Percentiles rank a stretch among this genome's conserved stretches.
phyloP scores from a whole-genome alignment of 352 stramenopile genomes.

The Phytopythium helicoides region DNA sequence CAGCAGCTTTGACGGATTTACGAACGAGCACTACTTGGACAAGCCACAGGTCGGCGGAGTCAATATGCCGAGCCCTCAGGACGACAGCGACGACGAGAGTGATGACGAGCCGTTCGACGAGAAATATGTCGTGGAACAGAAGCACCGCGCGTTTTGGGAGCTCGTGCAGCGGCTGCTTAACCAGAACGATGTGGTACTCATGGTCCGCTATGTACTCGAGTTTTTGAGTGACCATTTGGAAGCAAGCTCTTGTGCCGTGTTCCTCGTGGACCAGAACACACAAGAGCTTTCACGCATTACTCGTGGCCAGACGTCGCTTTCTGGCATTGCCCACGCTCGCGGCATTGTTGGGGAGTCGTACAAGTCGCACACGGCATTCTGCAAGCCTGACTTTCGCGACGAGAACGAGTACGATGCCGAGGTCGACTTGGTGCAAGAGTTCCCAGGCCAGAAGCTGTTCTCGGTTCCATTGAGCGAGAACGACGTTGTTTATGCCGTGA shows the following conservation, averaged over 20 bases:
- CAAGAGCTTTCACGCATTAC: constrained; percentile 77
- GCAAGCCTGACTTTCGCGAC: constrained; percentile 41
- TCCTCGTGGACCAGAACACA: constrained; percentile 72
- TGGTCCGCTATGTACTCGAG: constrained; percentile 67
- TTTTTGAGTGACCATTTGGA: constrained; percentile 61
- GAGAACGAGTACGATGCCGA: constrained; percentile 54
- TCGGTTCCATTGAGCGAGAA: constrained; percentile 74
- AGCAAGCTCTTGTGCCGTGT: constrained; percentile 50
- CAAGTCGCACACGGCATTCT: constrained; percentile 26
- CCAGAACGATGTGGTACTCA: constrained; percentile 73
- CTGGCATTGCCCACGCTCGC: constrained; percentile 41
- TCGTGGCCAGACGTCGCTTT: constrained; percentile 42
- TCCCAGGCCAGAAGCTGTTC: constrained; percentile 57
- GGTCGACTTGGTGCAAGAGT: constrained; percentile 65
- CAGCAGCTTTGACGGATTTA: constrained; percentile 1
- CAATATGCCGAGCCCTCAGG: too few relatives aligned
- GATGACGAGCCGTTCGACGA: constrained; percentile 21
- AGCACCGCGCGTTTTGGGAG: constrained; percentile 76
- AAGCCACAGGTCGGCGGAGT: too few relatives aligned
- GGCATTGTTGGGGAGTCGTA: constrained; percentile 55
- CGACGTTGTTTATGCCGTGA: constrained; percentile 73
- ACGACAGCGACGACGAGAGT: not conserved
- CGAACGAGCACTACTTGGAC: constrained; percentile 3
- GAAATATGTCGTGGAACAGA: constrained; percentile 48
- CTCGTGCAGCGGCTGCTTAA: constrained; percentile 66